Conservation (phyloP, 306 rosid species). For the Sechiopsis laciniata region DNA sequence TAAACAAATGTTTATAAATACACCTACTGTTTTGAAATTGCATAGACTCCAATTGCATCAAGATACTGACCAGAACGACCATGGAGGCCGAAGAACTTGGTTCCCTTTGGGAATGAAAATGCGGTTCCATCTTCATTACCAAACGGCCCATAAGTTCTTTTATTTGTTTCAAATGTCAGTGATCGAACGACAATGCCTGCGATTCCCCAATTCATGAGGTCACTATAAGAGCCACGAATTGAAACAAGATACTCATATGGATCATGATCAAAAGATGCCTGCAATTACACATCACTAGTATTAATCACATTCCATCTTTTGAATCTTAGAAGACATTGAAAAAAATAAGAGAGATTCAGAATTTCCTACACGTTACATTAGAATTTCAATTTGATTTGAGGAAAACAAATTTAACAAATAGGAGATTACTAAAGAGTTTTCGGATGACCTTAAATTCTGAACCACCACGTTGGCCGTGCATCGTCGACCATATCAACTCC, state of each 20-base stretch:
- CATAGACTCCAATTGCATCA: constrained; percentile 8
- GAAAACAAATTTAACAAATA: too few species aligned
- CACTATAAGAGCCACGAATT: background rate
- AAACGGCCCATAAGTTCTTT: constrained; percentile 10
- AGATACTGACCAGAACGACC: constrained; percentile 6
- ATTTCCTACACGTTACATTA: too few species aligned
- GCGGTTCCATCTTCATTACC: constrained; percentile 10
- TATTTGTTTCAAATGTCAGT: background rate
- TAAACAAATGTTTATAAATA: background rate
- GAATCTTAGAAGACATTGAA: too few species aligned
- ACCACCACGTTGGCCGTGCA: background rate
- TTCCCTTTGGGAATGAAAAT: background rate
- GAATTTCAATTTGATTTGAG: background rate
- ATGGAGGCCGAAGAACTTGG: background rate
- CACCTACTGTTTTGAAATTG: too few species aligned
- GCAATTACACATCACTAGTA: too few species aligned
- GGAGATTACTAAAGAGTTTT: too few species aligned
- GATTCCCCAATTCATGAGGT: too few species aligned
- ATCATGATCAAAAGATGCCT: too few species aligned
- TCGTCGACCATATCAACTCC: background rate
- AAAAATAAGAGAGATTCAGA: too few species aligned
- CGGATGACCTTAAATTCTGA: too few species aligned
- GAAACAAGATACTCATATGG: constrained; percentile 3
- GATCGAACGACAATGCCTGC: background rate
- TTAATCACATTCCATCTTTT: too few species aligned